Evolutionary conservation across 257 asterid species (phyloP).

Genomic region (Linderniella brevidens): DNA sequence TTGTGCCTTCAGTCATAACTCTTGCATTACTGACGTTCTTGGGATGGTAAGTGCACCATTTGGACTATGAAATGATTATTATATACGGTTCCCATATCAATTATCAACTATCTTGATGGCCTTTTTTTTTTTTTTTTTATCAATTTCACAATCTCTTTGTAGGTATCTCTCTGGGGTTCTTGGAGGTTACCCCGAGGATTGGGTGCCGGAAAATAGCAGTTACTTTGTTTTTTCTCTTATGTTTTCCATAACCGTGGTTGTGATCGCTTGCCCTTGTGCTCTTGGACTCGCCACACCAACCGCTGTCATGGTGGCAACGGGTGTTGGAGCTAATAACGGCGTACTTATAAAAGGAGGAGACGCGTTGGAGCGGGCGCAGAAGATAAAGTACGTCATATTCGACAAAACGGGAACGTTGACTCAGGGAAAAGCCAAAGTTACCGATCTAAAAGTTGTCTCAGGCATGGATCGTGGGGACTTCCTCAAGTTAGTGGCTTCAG

Average conservation of each 20-base stretch:
- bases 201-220: constrained; percentile 81
- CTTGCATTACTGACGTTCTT: constrained; percentile 62
- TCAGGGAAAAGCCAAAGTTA: constrained; percentile 92
- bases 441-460: constrained; percentile 57
- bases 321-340: constrained; percentile 96
- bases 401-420: constrained; percentile 97
- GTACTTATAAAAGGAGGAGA: constrained; percentile 98
- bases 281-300: constrained; percentile 99
- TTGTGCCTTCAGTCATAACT: constrained; percentile 68
- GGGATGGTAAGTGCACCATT: constrained; percentile 57
- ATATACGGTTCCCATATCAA: no score
- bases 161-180: constrained; percentile 81
- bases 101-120: constrained; percentile 1
- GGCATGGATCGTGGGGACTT: constrained; percentile 94
- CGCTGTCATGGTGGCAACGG: constrained; percentile 98
- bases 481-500: constrained; percentile 91
- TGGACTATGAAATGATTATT: constrained; percentile 1
- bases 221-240: constrained; percentile 85
- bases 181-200: constrained; percentile 64
- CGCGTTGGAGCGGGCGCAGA: constrained; percentile 91
- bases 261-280: constrained; percentile 97
- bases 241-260: constrained; percentile 93
- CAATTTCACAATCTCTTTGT: constrained; percentile 7
- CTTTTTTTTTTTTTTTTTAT: no score
- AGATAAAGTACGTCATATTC: constrained; percentile 66